Percentiles rank a stretch among this genome's conserved stretches.
Conservation (phyloP, 2,329 filamentous ascomycete genomes). For the Didymellaceae sp. region DNA sequence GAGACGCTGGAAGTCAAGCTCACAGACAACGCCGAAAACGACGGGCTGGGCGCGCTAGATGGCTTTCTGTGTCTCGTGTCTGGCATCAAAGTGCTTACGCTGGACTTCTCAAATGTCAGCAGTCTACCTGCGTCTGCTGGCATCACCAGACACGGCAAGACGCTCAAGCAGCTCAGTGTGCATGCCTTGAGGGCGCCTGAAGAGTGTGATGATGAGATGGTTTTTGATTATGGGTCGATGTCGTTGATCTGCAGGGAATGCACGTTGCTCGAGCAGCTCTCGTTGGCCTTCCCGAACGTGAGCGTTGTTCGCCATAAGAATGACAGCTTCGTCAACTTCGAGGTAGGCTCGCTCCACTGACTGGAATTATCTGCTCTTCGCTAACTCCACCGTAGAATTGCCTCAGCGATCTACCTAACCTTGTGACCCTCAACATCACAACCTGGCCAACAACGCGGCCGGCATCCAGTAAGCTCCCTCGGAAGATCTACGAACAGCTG, state of each 20-base stretch:
- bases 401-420: slow-evolving; percentile 46
- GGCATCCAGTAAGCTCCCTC: slow-evolving; percentile 49
- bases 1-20: slow-evolving; percentile 56
- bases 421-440: slow-evolving; percentile 57
- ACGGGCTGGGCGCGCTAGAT: slow-evolving; percentile 55
- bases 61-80: slow-evolving; percentile 56
- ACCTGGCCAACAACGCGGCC: slow-evolving; percentile 56
- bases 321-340: slow-evolving; percentile 53
- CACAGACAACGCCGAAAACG: slow-evolving; percentile 56
- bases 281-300: slow-evolving; percentile 55
- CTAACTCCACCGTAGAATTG: slow-evolving; percentile 37
- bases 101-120: slow-evolving; percentile 54
- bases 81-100: slow-evolving; percentile 52
- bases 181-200: slow-evolving; percentile 48
- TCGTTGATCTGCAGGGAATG: slow-evolving; percentile 56
- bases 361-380: neutral
- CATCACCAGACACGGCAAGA: slow-evolving; percentile 55
- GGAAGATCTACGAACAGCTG: slow-evolving; percentile 54
- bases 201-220: slow-evolving; percentile 52
- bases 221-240: slow-evolving; percentile 54
- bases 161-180: slow-evolving; percentile 53
- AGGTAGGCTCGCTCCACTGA: slow-evolving; percentile 33
- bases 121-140: slow-evolving; percentile 51
- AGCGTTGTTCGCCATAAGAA: slow-evolving; percentile 52
- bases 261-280: slow-evolving; percentile 53